These are phyloP conservation scores for Phyllachora maydis DNA, from an alignment of 2,329 filamentous ascomycete genomes.

Conservation along the genomic window DNA sequence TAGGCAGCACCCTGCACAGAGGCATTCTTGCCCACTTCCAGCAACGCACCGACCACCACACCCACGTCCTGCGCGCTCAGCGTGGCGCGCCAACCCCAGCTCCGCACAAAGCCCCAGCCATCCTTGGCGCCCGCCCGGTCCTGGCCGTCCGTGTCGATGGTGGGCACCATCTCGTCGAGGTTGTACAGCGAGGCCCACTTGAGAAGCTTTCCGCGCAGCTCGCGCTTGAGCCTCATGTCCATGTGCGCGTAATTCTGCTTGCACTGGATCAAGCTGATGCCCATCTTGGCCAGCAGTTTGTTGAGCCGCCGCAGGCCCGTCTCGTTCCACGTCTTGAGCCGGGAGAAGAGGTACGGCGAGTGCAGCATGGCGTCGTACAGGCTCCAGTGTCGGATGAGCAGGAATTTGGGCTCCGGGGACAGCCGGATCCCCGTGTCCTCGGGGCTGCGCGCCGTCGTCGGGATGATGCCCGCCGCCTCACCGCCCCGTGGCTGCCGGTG, in stretches of 20 bases:
- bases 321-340: constrained; percentile 88
- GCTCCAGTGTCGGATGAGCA: constrained; percentile 90
- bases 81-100: constrained; percentile 95
- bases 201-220: constrained; percentile 63
- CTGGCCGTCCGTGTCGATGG: constrained; percentile 48
- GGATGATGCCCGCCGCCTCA: constrained; percentile 64
- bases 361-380: constrained; percentile 98
- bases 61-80: constrained; percentile 84
- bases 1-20: no score
- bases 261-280: constrained; percentile 80
- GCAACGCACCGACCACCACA: constrained; percentile 76
- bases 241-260: constrained; percentile 95
- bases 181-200: constrained; percentile 90
- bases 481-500: constrained; percentile 43
- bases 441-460: constrained; percentile 69
- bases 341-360: constrained; percentile 80
- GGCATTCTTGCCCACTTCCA: constrained; percentile 62
- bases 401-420: constrained; percentile 81
- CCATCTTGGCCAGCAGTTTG: constrained; percentile 95
- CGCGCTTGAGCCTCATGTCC: constrained; percentile 91
- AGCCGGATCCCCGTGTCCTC: constrained; percentile 84
- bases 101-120: constrained; percentile 91
- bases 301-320: constrained; percentile 71
- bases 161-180: constrained; percentile 78
- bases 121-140: constrained; percentile 58